These are phyloP conservation scores for Didymella arachidicola DNA, from an alignment of 2,329 filamentous ascomycete genomes.

Conservation along the genomic window DNA sequence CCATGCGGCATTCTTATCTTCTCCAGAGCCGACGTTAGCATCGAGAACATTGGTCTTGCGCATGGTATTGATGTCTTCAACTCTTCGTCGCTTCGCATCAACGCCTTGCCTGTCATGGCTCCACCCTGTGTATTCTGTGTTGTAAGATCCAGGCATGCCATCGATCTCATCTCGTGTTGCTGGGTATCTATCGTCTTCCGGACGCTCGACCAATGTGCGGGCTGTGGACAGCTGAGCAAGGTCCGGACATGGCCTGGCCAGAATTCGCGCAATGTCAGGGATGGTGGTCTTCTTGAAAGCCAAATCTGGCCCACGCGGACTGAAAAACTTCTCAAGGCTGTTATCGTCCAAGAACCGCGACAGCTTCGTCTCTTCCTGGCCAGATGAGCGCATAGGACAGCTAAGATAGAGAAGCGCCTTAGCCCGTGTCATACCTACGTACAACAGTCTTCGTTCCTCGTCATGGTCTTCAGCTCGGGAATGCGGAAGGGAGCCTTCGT, in stretches of 20 bases:
- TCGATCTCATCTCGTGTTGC: slow-evolving; percentile 47
- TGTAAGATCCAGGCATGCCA: slow-evolving; percentile 36
- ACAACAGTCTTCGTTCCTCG: slow-evolving; percentile 87
- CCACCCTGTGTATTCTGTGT: slow-evolving; percentile 22
- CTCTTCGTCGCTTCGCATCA: slow-evolving; percentile 38
- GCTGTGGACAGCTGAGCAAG: slow-evolving; percentile 46
- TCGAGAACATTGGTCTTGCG: background rate
- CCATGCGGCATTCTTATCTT: slow-evolving; percentile 20
- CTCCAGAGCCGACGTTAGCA: background rate
- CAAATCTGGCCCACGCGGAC: slow-evolving; percentile 67
- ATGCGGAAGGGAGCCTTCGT: slow-evolving; percentile 90
- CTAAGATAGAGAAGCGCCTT: slow-evolving; percentile 87
- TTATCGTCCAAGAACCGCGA: slow-evolving; percentile 74
- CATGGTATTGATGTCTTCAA: slow-evolving; percentile 22
- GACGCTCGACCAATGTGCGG: slow-evolving; percentile 34
- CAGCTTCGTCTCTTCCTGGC: slow-evolving; percentile 67
- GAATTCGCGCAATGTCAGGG: slow-evolving; percentile 73
- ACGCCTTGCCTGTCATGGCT: slow-evolving; percentile 13
- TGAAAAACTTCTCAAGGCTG: slow-evolving; percentile 61
- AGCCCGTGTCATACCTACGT: slow-evolving; percentile 96
- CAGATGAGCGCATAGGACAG: slow-evolving; percentile 73
- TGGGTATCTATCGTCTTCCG: slow-evolving; percentile 49
- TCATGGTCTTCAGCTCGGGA: slow-evolving; percentile 82
- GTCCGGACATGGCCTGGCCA: slow-evolving; percentile 68
- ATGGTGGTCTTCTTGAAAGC: slow-evolving; percentile 70